Evolutionary conservation across 2,329 filamentous ascomycete species (phyloP), one percentile per base, ranked within the genome.

Genomic region (Phialophora verrucosa): DNA sequence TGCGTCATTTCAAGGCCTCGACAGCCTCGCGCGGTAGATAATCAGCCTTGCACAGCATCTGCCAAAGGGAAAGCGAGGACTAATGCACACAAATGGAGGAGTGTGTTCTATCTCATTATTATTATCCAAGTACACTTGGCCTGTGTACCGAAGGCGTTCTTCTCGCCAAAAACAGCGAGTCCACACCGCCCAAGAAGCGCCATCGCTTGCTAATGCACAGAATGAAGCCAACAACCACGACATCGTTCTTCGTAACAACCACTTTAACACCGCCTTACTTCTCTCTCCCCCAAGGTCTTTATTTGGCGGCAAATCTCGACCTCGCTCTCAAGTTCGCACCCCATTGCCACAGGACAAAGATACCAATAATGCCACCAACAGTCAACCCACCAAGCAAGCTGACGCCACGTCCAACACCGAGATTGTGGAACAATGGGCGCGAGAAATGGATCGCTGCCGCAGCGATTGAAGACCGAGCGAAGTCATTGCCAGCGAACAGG

Each of bases 401-500:
- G 3, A 74, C 71, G 56, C 77, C 77, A 11, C 63, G 63, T 0
- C 73, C 76, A 44, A 78, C 73, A 12, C 77, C 76, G 23, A 78
- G 65, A 44, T 77, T 77, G 29, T 71, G 64, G 62, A 76, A 79
- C 23, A 78, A 63, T 2, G 76, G 76, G 10, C 74, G 67, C 0
- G 77, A 72, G 65, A 78, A 76, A 69, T 82, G 53, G 58, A 81
- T 69, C 60, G 75, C 69, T 42, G 78, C 74, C 68, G 72, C 70
- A 38, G 76, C 77, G 23, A 77, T 68, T 4, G 72, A 71, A 29
- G 71, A 73, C 1, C 76, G 69, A 58, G 69, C 70, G 50, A 78
- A 75, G 62, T 78, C 77, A 65, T 78, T 79, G 11, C 74, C 76
- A 0, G 77, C 78, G 63, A 79, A 78, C 50, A 79, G 68, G 2